Base-by-base conservation (phyloP, 805 yeast species). In the Hanseniaspora occidentalis region DNA sequence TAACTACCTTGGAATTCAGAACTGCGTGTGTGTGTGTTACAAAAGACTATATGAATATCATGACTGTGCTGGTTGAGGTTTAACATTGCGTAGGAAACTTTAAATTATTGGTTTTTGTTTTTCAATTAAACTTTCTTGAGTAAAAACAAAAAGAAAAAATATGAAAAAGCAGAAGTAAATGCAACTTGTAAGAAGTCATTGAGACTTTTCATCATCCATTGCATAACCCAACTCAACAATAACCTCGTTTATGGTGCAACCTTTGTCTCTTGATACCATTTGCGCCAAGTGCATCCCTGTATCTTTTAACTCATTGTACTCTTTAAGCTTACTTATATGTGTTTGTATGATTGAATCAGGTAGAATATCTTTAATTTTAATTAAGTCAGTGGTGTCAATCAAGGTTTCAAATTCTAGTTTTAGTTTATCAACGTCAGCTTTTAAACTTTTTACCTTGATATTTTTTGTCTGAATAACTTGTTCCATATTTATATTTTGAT, bases 221-320 rank as follows among this genome's bases (percentile, higher is more conserved):
- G 43, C 40, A 41, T 44, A 50, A 7, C 69, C 74, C 66, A 75
- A 69, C 49, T 78, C 82, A 11, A 67, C 62, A 48, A 75, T 56
- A 6, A 77, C 67, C 27, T 69, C 75, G 10, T 60, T 56, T 4
- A 73, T 51, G 35, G 68, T 61, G 21, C 70, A 58, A 20, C 66
- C 60, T 43, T 74, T 64, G 44, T 75, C 79, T 39, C 73, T 75
- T 1, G 84, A 80, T 24, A 79, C 75, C 62, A 76, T 54, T 31
- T 71, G 69, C 9, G 76, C 69, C 45, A 80, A 52, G 6, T 70
- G 67, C 40, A 77, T 50, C 0, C 84, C 82, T 2, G 68, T 64
- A 50, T 79, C 86, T 49, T 73, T 70, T 19, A 80, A 56, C 44
- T 77, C 84, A 49, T 79, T 76, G 55, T 79, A 80, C 40, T 62